A percentile compares a stretch with the other conserved stretches of the same genome.
Conservation (phyloP, 176 grass and related monocot genomes). For the Hsuehochloa calcarea region DNA sequence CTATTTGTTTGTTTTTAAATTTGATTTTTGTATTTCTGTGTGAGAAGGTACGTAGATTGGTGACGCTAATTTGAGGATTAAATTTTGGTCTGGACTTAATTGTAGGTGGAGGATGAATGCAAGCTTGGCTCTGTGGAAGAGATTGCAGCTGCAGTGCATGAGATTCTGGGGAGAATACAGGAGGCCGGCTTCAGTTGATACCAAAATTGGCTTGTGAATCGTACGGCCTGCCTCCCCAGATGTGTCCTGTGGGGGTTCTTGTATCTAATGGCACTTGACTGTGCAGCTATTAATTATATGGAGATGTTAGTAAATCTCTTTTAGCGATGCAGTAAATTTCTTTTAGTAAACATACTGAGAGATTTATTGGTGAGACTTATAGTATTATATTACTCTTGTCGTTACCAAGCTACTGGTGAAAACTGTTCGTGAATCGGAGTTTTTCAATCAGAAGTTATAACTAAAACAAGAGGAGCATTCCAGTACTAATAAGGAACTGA, state of each 20-base stretch:
- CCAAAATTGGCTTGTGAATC: slow-evolving; percentile 26
- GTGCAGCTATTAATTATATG: no score
- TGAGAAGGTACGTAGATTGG: neutral
- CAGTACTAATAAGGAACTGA: no score
- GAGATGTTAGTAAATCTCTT: no score
- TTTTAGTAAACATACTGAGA: no score
- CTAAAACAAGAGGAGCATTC: no score
- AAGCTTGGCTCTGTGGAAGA: slow-evolving; percentile 57
- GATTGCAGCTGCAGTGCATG: slow-evolving; percentile 56
- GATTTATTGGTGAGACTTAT: no score
- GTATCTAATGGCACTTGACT: no score
- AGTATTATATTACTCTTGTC: no score
- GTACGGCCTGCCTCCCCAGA: slow-evolving; percentile 16
- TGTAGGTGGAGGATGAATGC: slow-evolving; percentile 62
- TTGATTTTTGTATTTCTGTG: neutral
- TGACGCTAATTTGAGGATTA: neutral
- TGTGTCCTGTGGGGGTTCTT: neutral
- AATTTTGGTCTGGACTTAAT: neutral
- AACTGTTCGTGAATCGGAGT: no score
- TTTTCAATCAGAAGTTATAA: no score
- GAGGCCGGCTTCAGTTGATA: slow-evolving; percentile 38
- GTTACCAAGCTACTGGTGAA: no score
- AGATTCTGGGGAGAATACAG: slow-evolving; percentile 49
- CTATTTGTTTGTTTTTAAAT: neutral
- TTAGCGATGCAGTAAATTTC: no score